phyloP scores from a whole-genome alignment of 805 yeast genomes.

The Diddensiella caesifluorescens region DNA sequence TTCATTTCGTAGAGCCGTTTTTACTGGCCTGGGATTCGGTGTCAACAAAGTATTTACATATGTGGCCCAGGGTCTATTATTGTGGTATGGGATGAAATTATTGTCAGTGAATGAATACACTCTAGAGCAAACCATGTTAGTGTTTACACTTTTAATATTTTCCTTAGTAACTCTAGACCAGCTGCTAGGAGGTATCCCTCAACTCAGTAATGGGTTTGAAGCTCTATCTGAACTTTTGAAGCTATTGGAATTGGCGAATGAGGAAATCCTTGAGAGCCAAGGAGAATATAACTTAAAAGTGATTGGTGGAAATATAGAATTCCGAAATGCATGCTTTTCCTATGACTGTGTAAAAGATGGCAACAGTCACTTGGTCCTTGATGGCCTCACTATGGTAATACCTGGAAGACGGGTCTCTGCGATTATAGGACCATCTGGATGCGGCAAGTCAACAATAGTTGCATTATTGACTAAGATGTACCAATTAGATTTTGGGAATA shows the following conservation, averaged over 20 bases:
- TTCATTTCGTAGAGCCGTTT: constrained; percentile 50
- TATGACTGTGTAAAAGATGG: constrained; percentile 13
- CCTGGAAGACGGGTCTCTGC: constrained; percentile 50
- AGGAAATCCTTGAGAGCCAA: background rate
- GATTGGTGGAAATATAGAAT: constrained; percentile 29
- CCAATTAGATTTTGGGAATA: constrained; percentile 34
- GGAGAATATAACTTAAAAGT: background rate
- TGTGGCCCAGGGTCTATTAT: constrained; percentile 62
- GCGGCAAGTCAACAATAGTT: constrained; percentile 81
- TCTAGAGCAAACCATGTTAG: constrained; percentile 55
- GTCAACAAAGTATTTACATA: constrained; percentile 48
- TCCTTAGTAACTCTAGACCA: constrained; percentile 61
- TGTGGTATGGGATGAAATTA: constrained; percentile 75
- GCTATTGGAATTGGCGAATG: background rate
- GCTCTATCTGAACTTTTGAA: constrained; percentile 20
- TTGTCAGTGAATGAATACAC: constrained; percentile 55
- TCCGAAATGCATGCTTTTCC: constrained; percentile 44
- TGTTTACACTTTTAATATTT: constrained; percentile 67
- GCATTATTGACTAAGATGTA: constrained; percentile 53
- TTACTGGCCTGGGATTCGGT: constrained; percentile 65
- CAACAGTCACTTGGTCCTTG: constrained; percentile 30
- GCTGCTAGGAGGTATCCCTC: constrained; percentile 65
- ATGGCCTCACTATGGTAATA: constrained; percentile 35
- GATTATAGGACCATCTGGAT: constrained; percentile 80
- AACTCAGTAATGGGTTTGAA: constrained; percentile 65